Conservation (phyloP, 306 rosid genomes). For the Lathyrus aphaca region DNA sequence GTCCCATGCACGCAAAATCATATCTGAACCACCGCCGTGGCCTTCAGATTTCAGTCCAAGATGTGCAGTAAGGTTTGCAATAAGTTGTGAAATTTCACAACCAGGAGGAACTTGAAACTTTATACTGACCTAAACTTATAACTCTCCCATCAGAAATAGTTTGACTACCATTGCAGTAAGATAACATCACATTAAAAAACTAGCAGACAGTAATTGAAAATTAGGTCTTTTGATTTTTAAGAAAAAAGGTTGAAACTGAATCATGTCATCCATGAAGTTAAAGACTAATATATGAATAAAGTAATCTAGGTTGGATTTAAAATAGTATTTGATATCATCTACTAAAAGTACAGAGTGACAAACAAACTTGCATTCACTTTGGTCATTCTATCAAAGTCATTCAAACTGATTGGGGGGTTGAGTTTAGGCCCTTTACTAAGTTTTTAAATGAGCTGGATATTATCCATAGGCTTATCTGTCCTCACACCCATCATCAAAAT, state of each 20-base stretch:
- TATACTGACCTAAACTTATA: conserved; percentile 57
- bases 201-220: conserved; percentile 12
- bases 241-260: conserved; percentile 19
- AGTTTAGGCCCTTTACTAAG: no score
- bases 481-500: no score
- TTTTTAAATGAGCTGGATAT: no score
- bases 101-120: conserved; percentile 78
- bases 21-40: conserved; percentile 65
- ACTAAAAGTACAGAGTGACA: not conserved
- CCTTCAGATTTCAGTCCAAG: conserved; percentile 78
- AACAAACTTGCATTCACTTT: not conserved
- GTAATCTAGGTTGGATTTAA: not conserved
- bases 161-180: conserved; percentile 1
- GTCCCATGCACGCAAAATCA: conserved; percentile 86
- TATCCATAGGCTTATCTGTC: no score
- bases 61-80: conserved; percentile 67
- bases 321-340: not conserved
- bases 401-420: no score
- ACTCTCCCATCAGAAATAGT: conserved; percentile 36
- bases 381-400: no score
- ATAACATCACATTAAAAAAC: conserved; percentile 25
- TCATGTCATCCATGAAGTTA: conserved; percentile 2
- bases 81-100: conserved; percentile 73
- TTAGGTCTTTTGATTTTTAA: not conserved
- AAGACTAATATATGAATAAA: not conserved